These are phyloP conservation scores for Cicer arietinum DNA, from an alignment of 306 rosid genomes.

Conservation along the genomic window DNA sequence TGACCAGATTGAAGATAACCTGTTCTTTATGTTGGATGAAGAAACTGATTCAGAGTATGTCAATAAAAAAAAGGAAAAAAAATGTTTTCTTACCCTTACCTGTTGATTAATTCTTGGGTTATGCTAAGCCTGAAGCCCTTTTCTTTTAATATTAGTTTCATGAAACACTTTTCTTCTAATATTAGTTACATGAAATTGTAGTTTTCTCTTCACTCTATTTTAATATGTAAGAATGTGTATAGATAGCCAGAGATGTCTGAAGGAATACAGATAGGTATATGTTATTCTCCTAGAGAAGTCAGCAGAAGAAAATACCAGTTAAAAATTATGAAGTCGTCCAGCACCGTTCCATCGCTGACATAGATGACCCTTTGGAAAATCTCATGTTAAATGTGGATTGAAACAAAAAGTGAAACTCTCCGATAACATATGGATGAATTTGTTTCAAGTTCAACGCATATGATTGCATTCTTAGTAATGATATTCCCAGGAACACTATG, in stretches of 20 bases:
- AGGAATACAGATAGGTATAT: constrained; percentile 11
- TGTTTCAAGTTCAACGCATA: neutral
- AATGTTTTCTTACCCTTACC: constrained; percentile 1
- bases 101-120: constrained; percentile 33
- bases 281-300: constrained; percentile 21
- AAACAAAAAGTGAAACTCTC: neutral
- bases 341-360: neutral
- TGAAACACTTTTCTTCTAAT: constrained; percentile 6
- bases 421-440: neutral
- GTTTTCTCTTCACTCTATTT: neutral
- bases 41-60: constrained; percentile 97
- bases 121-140: constrained; percentile 22
- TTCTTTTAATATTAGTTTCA: neutral
- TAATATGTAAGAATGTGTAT: neutral
- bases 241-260: constrained; percentile 32
- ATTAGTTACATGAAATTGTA: constrained; percentile 17
- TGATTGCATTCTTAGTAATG: constrained; percentile 18
- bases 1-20: constrained; percentile 88
- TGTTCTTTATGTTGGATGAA: constrained; percentile 95
- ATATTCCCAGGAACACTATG: neutral
- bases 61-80: constrained; percentile 2
- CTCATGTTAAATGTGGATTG: constrained; percentile 1
- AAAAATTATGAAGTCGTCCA: neutral
- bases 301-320: constrained; percentile 15
- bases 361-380: constrained; percentile 25